Evolutionary conservation across 768 basidiomycete species (phyloP), one percentile per base, ranked within the genome.

Genomic region (Hypsizygus marmoreus): DNA sequence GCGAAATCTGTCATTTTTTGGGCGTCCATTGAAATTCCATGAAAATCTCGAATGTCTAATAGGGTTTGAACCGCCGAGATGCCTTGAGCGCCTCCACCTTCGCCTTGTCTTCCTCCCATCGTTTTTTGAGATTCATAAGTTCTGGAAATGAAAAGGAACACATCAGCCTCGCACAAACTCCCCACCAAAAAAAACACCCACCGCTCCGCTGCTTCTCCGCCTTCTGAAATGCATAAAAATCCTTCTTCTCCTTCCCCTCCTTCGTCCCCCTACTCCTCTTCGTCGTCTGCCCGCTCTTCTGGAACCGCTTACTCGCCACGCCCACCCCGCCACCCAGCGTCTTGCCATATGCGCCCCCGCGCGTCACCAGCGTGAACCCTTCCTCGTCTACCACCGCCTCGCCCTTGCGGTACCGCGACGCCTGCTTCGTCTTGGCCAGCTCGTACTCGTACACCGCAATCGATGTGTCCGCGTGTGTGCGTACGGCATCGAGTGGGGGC

Each of bases 351-450:
- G 87, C 86, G 10, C 94, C 94, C 4, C 92, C 91, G 28, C 94
- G 77, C n/a, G 86, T 89, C 26, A 97, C 94, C 10, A 97, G 79
- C 9, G 92, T 95, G 64, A 95, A 97, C 2, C 94, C 94, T 50
- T 97, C 94, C 49, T 89, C 92, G 62, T 97, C 94, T 32, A 95
- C 88, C 45, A 95, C 75, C 5, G 88, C 91, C 58, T 92, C 91
- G 16, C 91, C 90, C 61, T 91, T 90, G 54, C 71, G 76, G 59
- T 88, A 90, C 60, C 80, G 75, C 17, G 81, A 79, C 59, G 77
- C 75, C 53, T 79, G 80, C 60, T 75, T 82, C 51, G 69, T 68
- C 64, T 80, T 81, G 22, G 80, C 78, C 30, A 79, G 69, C 47
- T 86, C 77, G 61, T 83, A 82, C 39, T 95, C 94, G 71, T 82